These are phyloP conservation scores for Grosmannia huntii DNA, from an alignment of 2,329 filamentous ascomycete genomes.

Conservation along the genomic window DNA sequence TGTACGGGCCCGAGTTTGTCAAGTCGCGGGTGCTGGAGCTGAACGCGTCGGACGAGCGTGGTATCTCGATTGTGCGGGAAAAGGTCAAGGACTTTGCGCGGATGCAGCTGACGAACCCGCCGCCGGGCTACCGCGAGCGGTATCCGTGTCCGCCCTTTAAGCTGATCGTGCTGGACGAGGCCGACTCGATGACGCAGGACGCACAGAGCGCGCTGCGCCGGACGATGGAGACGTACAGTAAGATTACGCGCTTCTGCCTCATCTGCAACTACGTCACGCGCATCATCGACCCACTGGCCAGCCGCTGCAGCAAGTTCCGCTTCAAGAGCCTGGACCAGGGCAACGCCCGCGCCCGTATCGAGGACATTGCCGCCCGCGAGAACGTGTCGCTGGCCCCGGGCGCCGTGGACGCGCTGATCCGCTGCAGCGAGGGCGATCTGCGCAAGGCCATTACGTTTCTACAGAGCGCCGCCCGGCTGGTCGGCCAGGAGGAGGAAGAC, in stretches of 20 bases:
- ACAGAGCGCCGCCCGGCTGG: conserved; percentile 83
- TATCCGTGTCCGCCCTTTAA: conserved; percentile 98
- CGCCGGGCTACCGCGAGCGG: conserved; percentile 51
- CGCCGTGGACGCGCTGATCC: conserved; percentile 71
- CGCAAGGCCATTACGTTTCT: conserved; percentile 92
- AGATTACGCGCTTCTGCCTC: conserved; percentile 92
- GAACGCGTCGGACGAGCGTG: conserved; percentile 97
- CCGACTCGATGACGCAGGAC: conserved; percentile 98
- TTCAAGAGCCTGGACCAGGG: conserved; percentile 91
- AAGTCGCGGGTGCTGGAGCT: conserved; percentile 93
- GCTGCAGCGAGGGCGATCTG: conserved; percentile 85
- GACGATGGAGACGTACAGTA: conserved; percentile 97
- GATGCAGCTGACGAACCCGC: conserved; percentile 79
- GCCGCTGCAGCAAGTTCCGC: conserved; percentile 88
- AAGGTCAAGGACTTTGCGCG: conserved; percentile 98
- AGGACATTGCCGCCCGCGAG: conserved; percentile 72
- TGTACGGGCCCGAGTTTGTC: conserved; percentile 91
- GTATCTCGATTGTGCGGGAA: conserved; percentile 90
- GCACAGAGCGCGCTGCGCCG: conserved; percentile 83
- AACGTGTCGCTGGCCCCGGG: conserved; percentile 64
- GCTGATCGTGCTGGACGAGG: conserved; percentile 96
- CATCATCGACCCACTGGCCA: conserved; percentile 93
- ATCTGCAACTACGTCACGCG: conserved; percentile 98
- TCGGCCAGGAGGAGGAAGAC: conserved; percentile 35
- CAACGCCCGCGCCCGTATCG: conserved; percentile 66